These are phyloP conservation scores for Globisporangium abappressorium DNA, from an alignment of 352 stramenopile species.

Conservation along the genomic window DNA sequence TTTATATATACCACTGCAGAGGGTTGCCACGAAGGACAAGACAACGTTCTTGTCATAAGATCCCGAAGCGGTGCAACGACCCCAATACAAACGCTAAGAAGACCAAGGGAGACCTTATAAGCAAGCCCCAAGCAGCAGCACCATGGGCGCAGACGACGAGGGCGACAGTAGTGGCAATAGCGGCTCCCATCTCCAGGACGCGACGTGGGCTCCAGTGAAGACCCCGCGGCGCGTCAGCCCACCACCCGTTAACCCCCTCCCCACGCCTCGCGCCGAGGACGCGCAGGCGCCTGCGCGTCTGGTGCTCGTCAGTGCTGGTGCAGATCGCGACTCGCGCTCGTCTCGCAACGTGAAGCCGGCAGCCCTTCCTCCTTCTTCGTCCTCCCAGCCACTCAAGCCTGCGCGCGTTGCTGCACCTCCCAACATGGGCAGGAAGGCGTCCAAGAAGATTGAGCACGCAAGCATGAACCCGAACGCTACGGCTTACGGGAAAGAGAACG, in stretches of 20 bases:
- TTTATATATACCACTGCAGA: slow-evolving; percentile 18
- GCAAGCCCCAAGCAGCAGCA: not conserved
- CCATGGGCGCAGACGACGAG: slow-evolving; percentile 18
- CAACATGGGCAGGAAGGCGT: slow-evolving; percentile 22
- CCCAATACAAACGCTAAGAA: not conserved
- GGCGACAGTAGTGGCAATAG: slow-evolving; percentile 21
- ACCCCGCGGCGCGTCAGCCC: slow-evolving; percentile 10
- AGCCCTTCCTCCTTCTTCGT: not conserved
- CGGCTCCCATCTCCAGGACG: slow-evolving; percentile 14
- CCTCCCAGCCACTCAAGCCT: slow-evolving; percentile 13
- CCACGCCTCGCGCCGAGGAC: not conserved
- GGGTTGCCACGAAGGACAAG: not conserved
- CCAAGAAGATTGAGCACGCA: slow-evolving; percentile 14
- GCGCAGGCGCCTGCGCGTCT: not conserved
- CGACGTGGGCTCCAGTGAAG: slow-evolving; percentile 3
- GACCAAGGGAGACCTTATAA: not conserved
- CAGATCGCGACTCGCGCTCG: slow-evolving; percentile 18
- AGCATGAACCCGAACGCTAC: not conserved
- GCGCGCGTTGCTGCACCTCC: not conserved
- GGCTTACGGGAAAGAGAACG: slow-evolving; percentile 5
- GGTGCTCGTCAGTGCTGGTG: not conserved
- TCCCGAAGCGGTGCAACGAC: slow-evolving; percentile 10
- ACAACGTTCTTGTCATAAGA: slow-evolving; percentile 12
- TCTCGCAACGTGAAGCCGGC: slow-evolving; percentile 7
- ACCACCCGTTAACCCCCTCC: not conserved